Evolutionary conservation across 2,329 filamentous ascomycete genomes (phyloP).

Genomic region (Passalora sequoiae): DNA sequence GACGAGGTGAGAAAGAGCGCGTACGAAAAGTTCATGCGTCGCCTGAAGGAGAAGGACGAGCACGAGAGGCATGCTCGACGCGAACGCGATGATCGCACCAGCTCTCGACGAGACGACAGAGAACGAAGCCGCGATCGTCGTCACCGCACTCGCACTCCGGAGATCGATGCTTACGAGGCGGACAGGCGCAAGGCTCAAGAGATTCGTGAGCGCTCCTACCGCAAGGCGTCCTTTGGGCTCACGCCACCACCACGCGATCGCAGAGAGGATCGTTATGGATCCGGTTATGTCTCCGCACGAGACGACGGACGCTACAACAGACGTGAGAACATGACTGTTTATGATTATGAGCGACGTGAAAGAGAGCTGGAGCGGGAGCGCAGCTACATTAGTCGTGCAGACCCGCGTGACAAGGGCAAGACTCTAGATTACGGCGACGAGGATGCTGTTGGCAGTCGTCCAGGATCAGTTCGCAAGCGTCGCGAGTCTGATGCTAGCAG

Average conservation of each 20-base stretch:
- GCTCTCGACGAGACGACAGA: conserved; percentile 40
- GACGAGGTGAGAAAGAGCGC: conserved; percentile 78
- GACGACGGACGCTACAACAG: conserved; percentile 26
- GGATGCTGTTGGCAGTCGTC: conserved; percentile 45
- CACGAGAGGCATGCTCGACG: conserved; percentile 37
- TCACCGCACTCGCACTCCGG: conserved; percentile 65
- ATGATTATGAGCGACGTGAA: conserved; percentile 81
- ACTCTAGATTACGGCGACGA: conserved; percentile 85
- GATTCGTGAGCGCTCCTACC: conserved; percentile 88
- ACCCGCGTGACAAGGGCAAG: conserved; percentile 72
- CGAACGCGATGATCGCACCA: conserved; percentile 53
- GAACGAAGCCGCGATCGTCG: conserved; percentile 36
- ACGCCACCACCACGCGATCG: conserved; percentile 34
- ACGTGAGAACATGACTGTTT: conserved; percentile 47
- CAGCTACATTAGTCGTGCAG: conserved; percentile 74
- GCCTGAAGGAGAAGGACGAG: conserved; percentile 72
- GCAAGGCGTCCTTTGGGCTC: conserved; percentile 54
- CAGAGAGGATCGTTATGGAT: conserved; percentile 24
- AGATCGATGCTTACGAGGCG: conserved; percentile 89
- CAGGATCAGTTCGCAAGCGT: conserved; percentile 62
- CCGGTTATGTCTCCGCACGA: conserved; percentile 16
- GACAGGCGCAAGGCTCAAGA: conserved; percentile 90
- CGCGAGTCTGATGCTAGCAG: conserved; percentile 56
- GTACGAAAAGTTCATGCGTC: conserved; percentile 87
- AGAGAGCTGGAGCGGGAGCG: conserved; percentile 87